phyloP scores from a whole-genome alignment of 257 asterid genomes.

The Catharanthus roseus region DNA sequence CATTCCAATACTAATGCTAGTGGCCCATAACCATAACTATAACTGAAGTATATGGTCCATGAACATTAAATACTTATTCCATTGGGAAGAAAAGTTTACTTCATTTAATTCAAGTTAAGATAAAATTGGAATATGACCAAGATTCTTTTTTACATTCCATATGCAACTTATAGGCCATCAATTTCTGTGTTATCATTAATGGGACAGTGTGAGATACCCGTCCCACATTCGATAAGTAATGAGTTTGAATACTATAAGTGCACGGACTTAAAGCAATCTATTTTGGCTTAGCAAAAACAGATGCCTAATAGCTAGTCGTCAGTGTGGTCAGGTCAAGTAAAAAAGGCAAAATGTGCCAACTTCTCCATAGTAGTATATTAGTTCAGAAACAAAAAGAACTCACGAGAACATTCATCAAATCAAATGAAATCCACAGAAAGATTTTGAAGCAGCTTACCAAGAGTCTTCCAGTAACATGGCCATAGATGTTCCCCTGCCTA shows the following conservation, averaged over 20 bases:
- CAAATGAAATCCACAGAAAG: not conserved
- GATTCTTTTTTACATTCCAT: not conserved
- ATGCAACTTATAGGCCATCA: too few relatives aligned
- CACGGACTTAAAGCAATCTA: too few relatives aligned
- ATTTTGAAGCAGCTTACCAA: conserved; percentile 26
- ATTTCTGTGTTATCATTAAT: not conserved
- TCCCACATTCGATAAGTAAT: too few relatives aligned
- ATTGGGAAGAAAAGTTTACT: not conserved
- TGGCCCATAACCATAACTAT: too few relatives aligned
- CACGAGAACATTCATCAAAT: not conserved
- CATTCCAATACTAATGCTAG: too few relatives aligned
- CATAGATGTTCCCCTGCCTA: conserved; percentile 43
- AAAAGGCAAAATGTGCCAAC: not conserved
- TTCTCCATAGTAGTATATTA: not conserved
- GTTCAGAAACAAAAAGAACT: not conserved
- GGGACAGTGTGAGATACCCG: too few relatives aligned
- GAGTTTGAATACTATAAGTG: too few relatives aligned
- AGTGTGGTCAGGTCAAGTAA: not conserved
- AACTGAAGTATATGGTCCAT: too few relatives aligned
- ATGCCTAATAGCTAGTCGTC: too few relatives aligned
- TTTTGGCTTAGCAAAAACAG: too few relatives aligned
- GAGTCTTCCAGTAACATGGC: conserved; percentile 42
- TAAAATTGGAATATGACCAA: not conserved
- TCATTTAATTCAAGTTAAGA: not conserved
- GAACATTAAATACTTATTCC: not conserved